These are phyloP conservation scores for Chloromonas sp. DNA, from an alignment of 163 green algal genomes.

Conservation along the genomic window DNA sequence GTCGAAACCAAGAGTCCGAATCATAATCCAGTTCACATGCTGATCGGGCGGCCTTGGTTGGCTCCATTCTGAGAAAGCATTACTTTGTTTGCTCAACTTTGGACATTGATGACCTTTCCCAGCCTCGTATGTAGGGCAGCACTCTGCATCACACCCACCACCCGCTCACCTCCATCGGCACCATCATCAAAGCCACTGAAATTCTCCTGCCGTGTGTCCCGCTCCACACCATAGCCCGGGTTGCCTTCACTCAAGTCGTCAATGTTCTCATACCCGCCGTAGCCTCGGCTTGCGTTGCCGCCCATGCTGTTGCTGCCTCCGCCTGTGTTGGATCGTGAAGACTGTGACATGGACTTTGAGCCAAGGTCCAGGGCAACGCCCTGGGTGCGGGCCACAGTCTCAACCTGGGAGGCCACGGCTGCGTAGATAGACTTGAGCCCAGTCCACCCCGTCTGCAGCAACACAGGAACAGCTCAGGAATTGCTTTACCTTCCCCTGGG, in stretches of 20 bases:
- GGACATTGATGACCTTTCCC: too few relatives aligned
- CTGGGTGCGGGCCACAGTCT: slow-evolving; percentile 59
- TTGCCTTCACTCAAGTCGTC: background rate
- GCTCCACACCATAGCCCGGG: background rate
- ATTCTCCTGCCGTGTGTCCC: background rate
- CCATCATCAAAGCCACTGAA: slow-evolving; percentile 22
- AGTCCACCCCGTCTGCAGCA: slow-evolving; percentile 51
- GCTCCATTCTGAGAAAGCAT: background rate
- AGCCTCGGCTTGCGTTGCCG: background rate
- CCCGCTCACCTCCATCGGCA: background rate
- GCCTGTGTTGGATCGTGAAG: background rate
- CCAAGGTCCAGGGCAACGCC: slow-evolving; percentile 73
- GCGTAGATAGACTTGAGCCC: slow-evolving; percentile 55
- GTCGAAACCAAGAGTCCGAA: background rate
- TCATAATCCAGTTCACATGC: background rate
- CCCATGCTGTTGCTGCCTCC: background rate
- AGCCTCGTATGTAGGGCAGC: too few relatives aligned
- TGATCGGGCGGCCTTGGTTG: background rate
- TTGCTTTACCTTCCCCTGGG: too few relatives aligned
- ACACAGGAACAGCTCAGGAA: too few relatives aligned
- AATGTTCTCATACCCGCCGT: background rate
- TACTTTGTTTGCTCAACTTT: background rate
- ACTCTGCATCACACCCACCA: background rate
- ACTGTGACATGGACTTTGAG: slow-evolving; percentile 23
- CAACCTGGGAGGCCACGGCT: slow-evolving; percentile 62